Percentiles rank a stretch among this genome's conserved stretches.
Conservation (phyloP, 2,329 filamentous ascomycete species). For the Teratosphaeria zuluensis region DNA sequence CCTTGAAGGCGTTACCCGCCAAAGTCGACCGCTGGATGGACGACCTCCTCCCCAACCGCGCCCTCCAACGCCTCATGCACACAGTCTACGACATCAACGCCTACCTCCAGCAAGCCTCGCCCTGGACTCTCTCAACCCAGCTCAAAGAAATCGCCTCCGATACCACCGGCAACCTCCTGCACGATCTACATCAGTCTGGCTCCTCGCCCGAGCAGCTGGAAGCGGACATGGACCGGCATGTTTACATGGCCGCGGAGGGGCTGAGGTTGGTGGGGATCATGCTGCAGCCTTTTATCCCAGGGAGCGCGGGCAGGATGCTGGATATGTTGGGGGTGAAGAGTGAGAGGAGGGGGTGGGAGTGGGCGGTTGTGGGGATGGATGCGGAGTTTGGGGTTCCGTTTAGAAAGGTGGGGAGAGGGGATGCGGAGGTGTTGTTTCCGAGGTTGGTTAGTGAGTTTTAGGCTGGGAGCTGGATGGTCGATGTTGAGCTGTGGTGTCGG, state of each 20-base stretch:
- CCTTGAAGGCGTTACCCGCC: constrained; percentile 24
- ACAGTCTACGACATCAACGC: constrained; percentile 55
- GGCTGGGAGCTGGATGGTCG: background rate
- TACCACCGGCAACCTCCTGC: constrained; percentile 21
- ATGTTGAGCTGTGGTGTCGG: too few relatives aligned
- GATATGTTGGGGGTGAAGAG: constrained; percentile 65
- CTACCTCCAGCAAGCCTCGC: constrained; percentile 54
- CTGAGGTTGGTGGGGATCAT: constrained; percentile 73
- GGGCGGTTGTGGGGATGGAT: constrained; percentile 57
- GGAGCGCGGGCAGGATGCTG: constrained; percentile 61
- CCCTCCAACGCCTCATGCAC: constrained; percentile 55
- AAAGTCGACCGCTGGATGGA: constrained; percentile 50
- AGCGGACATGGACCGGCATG: constrained; percentile 44
- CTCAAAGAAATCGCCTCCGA: constrained; percentile 15
- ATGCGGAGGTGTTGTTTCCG: constrained; percentile 44
- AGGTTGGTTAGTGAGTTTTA: constrained; percentile 19
- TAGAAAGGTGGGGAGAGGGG: constrained; percentile 32
- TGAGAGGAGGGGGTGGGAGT: constrained; percentile 52
- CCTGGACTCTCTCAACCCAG: constrained; percentile 52
- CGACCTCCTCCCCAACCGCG: constrained; percentile 52
- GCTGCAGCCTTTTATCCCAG: constrained; percentile 83
- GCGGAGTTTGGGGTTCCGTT: constrained; percentile 53
- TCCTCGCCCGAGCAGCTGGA: constrained; percentile 18
- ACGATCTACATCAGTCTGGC: constrained; percentile 8
- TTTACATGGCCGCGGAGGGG: constrained; percentile 67